Evolutionary conservation across 805 yeast species (phyloP).

Genomic region (Cyberlindnera mrakii): DNA sequence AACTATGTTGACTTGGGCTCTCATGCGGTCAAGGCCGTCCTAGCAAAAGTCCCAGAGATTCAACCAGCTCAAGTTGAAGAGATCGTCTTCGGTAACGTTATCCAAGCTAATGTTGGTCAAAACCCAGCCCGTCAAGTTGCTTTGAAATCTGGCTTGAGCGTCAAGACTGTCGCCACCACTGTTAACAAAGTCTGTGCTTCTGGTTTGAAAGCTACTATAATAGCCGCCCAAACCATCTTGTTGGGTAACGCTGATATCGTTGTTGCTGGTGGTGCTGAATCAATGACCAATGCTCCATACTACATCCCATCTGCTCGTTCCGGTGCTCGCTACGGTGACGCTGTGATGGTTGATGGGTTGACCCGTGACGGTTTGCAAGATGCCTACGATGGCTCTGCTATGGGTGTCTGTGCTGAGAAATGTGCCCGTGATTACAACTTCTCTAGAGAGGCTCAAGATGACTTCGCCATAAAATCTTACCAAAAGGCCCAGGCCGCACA

Average conservation of each 20-base stretch:
- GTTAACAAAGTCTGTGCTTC: constrained; percentile 97
- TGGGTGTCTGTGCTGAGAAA: constrained; percentile 98
- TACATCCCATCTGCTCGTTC: constrained; percentile 79
- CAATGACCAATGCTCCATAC: constrained; percentile 95
- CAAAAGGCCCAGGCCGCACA: constrained; percentile 81
- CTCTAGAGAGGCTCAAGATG: constrained; percentile 84
- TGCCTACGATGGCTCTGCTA: constrained; percentile 80
- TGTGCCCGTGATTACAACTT: constrained; percentile 80
- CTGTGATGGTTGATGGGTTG: constrained; percentile 76
- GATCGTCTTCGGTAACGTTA: constrained; percentile 86
- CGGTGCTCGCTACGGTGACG: constrained; percentile 89
- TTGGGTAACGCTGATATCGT: constrained; percentile 90
- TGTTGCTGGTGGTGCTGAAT: constrained; percentile 96
- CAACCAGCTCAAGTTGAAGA: constrained; percentile 79
- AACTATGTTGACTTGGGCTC: constrained; percentile 84
- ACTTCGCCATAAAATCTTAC: constrained; percentile 79
- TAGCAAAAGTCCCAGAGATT: constrained; percentile 76
- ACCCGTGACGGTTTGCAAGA: constrained; percentile 91
- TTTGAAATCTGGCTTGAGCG: constrained; percentile 78
- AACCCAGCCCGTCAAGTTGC: constrained; percentile 99
- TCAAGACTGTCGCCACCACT: constrained; percentile 78
- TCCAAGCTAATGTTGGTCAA: constrained; percentile 92
- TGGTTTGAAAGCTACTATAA: constrained; percentile 85
- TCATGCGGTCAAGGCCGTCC: constrained; percentile 85
- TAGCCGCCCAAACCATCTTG: constrained; percentile 85